These are phyloP conservation scores for Talaromyces nanjingensis DNA, from an alignment of 495 filamentous ascomycete species.

Conservation along the genomic window DNA sequence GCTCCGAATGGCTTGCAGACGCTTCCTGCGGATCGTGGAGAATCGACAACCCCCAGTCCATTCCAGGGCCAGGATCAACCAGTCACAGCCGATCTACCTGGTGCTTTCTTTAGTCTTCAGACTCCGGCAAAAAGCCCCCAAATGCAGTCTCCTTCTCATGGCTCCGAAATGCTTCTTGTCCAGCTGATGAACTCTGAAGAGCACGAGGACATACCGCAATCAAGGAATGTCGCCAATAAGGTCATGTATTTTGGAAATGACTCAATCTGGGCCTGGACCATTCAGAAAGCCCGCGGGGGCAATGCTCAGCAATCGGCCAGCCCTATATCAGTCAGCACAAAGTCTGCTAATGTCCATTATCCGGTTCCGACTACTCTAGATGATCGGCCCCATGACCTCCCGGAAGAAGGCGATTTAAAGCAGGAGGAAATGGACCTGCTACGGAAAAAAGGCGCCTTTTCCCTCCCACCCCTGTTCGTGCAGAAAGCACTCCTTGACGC, in stretches of 20 bases:
- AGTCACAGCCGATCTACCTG: conserved; percentile 5
- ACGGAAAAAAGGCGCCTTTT: conserved; percentile 29
- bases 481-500: conserved; percentile 26
- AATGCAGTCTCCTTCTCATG: conserved; percentile 5
- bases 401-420: conserved; percentile 7
- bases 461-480: conserved; percentile 25
- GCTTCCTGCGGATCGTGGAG: conserved; percentile 4
- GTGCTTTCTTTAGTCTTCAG: conserved; percentile 6
- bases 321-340: conserved; percentile 1
- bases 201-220: conserved; percentile 3
- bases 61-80: conserved; percentile 4
- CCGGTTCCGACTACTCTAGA: conserved; percentile 5
- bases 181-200: conserved; percentile 7
- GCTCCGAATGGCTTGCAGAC: conserved; percentile 4
- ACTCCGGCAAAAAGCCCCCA: conserved; percentile 4
- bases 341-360: conserved; percentile 5
- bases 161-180: conserved; percentile 6
- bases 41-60: conserved; percentile 5
- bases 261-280: conserved; percentile 6
- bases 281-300: conserved; percentile 6
- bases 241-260: conserved; percentile 8
- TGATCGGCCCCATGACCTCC: conserved; percentile 3
- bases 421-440: conserved; percentile 10
- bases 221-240: conserved; percentile 7
- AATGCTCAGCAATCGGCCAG: conserved; percentile 4